Evolutionary conservation across 306 rosid genomes (phyloP).

Genomic region (Betula pendula): DNA sequence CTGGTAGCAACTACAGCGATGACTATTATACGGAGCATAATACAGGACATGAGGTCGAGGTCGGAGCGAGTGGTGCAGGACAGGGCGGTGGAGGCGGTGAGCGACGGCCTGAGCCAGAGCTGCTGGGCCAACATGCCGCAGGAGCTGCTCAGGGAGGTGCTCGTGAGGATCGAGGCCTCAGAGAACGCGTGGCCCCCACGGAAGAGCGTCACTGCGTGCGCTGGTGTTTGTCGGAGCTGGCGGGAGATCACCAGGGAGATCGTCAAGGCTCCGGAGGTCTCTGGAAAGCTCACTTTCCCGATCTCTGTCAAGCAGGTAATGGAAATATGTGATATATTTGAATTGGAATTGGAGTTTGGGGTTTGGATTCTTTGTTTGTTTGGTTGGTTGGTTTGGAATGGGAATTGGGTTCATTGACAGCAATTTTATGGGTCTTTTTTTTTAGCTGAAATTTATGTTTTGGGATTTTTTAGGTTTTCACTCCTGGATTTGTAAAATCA

Average conservation of each 20-base stretch:
- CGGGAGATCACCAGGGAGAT: slow-evolving; percentile 72
- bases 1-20: slow-evolving; percentile 15
- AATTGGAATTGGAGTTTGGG: neutral
- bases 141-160: slow-evolving; percentile 87
- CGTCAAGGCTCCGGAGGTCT: slow-evolving; percentile 72
- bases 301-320: slow-evolving; percentile 91
- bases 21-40: slow-evolving; percentile 57
- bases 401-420: neutral
- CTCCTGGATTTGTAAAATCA: neutral
- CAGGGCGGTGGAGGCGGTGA: slow-evolving; percentile 16
- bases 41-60: slow-evolving; percentile 76
- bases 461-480: neutral
- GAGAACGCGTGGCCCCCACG: slow-evolving; percentile 87
- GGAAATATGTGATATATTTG: neutral
- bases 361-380: neutral
- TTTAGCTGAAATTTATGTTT: neutral
- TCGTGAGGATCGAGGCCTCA: slow-evolving; percentile 68
- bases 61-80: slow-evolving; percentile 70
- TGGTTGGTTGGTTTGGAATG: slow-evolving; percentile 2
- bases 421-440: neutral
- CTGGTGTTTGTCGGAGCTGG: slow-evolving; percentile 97
- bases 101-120: slow-evolving; percentile 61
- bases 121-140: slow-evolving; percentile 93
- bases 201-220: slow-evolving; percentile 82
- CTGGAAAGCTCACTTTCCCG: slow-evolving; percentile 79